A percentile compares a stretch with the other conserved stretches of the same genome.
Conservation (phyloP, 2,329 filamentous ascomycete genomes). For the Epichloe bromicola region DNA sequence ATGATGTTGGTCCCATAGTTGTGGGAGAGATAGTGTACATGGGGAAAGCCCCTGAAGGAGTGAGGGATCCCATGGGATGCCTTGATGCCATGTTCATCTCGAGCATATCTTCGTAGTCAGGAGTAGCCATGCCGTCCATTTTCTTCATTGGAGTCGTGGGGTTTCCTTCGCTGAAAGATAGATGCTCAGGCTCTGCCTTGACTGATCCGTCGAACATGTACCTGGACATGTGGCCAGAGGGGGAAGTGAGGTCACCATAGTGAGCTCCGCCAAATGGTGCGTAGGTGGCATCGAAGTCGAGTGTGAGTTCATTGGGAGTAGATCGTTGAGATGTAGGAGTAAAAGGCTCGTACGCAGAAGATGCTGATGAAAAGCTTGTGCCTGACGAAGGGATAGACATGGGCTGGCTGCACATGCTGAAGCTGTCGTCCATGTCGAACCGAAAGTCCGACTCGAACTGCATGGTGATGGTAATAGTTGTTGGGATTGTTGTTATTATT, state of each 20-base stretch:
- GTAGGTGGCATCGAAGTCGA: slow-evolving; percentile 26
- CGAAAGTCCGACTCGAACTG: slow-evolving; percentile 26
- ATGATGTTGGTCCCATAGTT: slow-evolving; percentile 19
- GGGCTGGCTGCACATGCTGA: slow-evolving; percentile 23
- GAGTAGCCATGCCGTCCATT: slow-evolving; percentile 19
- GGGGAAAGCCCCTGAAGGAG: slow-evolving; percentile 23
- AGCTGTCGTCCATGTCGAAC: slow-evolving; percentile 28
- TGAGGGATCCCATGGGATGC: slow-evolving; percentile 23
- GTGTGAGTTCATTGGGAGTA: slow-evolving; percentile 24
- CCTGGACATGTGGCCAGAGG: slow-evolving; percentile 20
- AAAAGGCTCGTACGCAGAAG: slow-evolving; percentile 29
- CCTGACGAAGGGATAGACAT: slow-evolving; percentile 23
- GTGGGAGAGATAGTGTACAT: slow-evolving; percentile 23
- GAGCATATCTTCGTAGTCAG: slow-evolving; percentile 27
- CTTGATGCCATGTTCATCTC: slow-evolving; percentile 23
- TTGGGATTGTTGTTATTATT: neutral
- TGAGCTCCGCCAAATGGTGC: slow-evolving; percentile 14
- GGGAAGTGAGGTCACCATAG: slow-evolving; percentile 23
- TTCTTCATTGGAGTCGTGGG: slow-evolving; percentile 25
- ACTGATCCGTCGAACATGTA: slow-evolving; percentile 20
- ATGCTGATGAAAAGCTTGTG: slow-evolving; percentile 27
- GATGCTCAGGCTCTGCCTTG: slow-evolving; percentile 22
- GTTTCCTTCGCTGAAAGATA: slow-evolving; percentile 19
- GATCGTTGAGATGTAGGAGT: slow-evolving; percentile 32
- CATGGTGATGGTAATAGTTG: slow-evolving; percentile 16